A percentile compares a stretch with the other conserved stretches of the same genome.
Conservation (phyloP, 73 alveolate species). For the Paramecium sexaurelia region DNA sequence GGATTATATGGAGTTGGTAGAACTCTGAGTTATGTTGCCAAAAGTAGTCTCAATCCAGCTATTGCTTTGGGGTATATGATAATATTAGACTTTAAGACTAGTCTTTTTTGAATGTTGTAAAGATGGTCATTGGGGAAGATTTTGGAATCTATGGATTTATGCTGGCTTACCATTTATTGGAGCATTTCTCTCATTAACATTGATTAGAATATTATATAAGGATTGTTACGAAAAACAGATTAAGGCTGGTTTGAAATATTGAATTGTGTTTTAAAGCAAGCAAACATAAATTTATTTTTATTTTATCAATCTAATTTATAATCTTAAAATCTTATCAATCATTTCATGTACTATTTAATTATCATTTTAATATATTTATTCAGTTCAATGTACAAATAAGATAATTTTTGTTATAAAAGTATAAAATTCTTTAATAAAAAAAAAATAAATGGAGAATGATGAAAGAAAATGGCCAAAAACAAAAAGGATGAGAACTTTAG, state of each 20-base stretch:
- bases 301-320: too few species aligned
- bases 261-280: background rate
- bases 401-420: too few species aligned
- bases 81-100: background rate
- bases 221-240: slow-evolving; percentile 19
- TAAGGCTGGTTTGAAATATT: background rate
- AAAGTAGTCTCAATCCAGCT: slow-evolving; percentile 51
- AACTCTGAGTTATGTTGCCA: slow-evolving; percentile 6
- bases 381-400: too few species aligned
- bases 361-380: too few species aligned
- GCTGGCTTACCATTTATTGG: slow-evolving; percentile 27
- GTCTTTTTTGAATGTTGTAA: slow-evolving; percentile 50
- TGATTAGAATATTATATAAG: background rate
- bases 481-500: background rate
- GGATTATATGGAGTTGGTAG: slow-evolving; percentile 52
- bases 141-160: slow-evolving; percentile 49
- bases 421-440: too few species aligned
- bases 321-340: too few species aligned
- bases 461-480: too few species aligned
- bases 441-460: too few species aligned
- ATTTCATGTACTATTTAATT: too few species aligned
- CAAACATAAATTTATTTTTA: background rate
- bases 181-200: slow-evolving; percentile 13
- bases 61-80: background rate
- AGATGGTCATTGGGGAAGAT: slow-evolving; percentile 47